Base-by-base conservation (phyloP, 2,329 filamentous ascomycete genomes). In the Penicillium sp. region DNA sequence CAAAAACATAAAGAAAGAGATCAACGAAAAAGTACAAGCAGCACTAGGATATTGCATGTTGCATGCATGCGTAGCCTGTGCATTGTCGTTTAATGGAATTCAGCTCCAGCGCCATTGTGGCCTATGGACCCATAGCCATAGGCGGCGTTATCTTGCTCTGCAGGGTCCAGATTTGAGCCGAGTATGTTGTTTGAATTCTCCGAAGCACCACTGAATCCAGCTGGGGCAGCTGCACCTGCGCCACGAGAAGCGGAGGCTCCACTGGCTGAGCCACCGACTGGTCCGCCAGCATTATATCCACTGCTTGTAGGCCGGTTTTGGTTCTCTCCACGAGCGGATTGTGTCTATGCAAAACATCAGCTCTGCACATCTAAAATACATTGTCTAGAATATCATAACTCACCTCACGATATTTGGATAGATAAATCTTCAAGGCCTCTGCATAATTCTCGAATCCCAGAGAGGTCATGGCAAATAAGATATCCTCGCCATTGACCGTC, bases 381-480 rank as follows among this genome's bases (percentile, higher is more conserved):
- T n/a, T n/a, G 16, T 8, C 11, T 3, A 30, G 35, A 16, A n/a
- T n/a, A 67, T 42, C 18, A 20, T 61, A 73, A 81, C 88, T 84
- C 83, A 97, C 94, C 83, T 99, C 94, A 74, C 94, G 88, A 75
- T 97, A 99, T 72, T 97, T 94, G 59, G 92, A 91, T 43, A 99
- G 83, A 73, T 99, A 99, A 65, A 99, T 97, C 77, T 99, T 99
- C 58, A 99, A 81, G 1, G 94, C 94, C 74, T 99, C 94, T 24
- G 93, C 89, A 72, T 99, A 99, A 77, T 99, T 99, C 76, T 99
- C 94, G 74, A 99, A 99, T 1, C 94, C 94, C 35, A 99, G 83
- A 24, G 94, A 99, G 7, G 93, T 97, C 94, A 99, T 99, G 60
- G 94, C 94, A 71, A 97, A 99, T 47, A 99, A 80, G 59, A 99